Evolutionary conservation across 768 basidiomycete genomes (phyloP), one percentile per base, ranked within the genome.

Genomic region (Phylloporus arenicola): DNA sequence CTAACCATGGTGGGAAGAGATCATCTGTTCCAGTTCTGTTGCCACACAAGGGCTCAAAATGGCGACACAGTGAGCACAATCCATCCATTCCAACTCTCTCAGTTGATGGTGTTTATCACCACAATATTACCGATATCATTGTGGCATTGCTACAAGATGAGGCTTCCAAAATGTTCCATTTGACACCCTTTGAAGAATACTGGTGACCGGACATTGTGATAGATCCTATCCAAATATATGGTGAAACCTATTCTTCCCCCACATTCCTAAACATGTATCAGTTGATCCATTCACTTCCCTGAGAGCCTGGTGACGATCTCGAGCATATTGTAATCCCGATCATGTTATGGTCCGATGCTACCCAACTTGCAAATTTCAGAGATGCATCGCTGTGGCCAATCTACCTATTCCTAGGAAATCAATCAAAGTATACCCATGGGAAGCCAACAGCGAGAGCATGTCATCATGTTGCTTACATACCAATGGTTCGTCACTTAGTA

Each of bases 371-470:
- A 16, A 29, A 48, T 25, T 39, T 47, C 12, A 24, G 27, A 0
- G 20, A 35, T 11, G 25, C 17, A 7, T 29, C 45, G 5, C 17
- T 38, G 1, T 49, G 41, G 48, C 48, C 48, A 14, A 19, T 49
- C 5, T 49, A 43, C 16, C 11, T 49, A 7, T 49, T 14, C 4
- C 34, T 49, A n/a, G 33, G 42, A 4, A 40, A 57, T 37, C 42
- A 39, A 29, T 37, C 43, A 30, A 42, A 54, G 38, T 43, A 54
- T 47, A 3, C 14, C 14, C n/a, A 40, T 16, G 30, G 50, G 44
- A 22, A 16, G 53, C 39, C 61, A 56, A 16, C 30, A 30, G 20
- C 50, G 0, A 31, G 52, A 47, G 27, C 51, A 53, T 43, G 27
- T 17, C 42, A 43, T 29, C 42, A 43, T 30, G 11, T 43, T 17